These are phyloP conservation scores for Gossypium herbaceum DNA, from an alignment of 345 rosid genomes.

Conservation along the genomic window DNA sequence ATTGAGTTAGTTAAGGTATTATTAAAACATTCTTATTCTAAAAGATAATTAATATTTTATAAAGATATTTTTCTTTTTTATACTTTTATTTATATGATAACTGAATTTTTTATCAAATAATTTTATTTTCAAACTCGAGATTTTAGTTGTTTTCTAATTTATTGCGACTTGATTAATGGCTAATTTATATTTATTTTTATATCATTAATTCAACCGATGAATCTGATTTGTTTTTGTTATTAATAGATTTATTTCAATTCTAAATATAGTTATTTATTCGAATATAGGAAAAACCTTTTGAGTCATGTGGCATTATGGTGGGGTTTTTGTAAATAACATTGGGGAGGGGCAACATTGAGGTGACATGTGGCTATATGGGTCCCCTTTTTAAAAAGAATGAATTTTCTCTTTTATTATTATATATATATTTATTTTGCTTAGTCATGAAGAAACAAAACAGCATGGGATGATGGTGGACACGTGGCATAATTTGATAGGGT, in stretches of 20 bases:
- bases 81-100: too few species aligned
- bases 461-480: not conserved
- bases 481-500: not conserved
- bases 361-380: constrained; percentile 21
- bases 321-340: constrained; percentile 21
- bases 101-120: accelerated
- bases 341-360: not conserved
- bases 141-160: too few species aligned
- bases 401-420: constrained; percentile 2
- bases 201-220: too few species aligned
- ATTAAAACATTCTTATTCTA: too few species aligned
- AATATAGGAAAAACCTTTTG: constrained; percentile 27
- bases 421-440: constrained; percentile 21
- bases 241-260: too few species aligned
- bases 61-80: too few species aligned
- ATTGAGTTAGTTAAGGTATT: too few species aligned
- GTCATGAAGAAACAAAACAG: constrained; percentile 38
- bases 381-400: constrained; percentile 4
- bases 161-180: too few species aligned
- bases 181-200: too few species aligned
- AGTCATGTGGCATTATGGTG: constrained; percentile 51
- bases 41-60: too few species aligned
- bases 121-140: accelerated
- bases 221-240: too few species aligned
- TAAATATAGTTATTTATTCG: too few species aligned